Evolutionary conservation across 1,284 basidiomycete species (phyloP), one percentile per base, ranked within the genome.

Genomic region (Irpex sp.): DNA sequence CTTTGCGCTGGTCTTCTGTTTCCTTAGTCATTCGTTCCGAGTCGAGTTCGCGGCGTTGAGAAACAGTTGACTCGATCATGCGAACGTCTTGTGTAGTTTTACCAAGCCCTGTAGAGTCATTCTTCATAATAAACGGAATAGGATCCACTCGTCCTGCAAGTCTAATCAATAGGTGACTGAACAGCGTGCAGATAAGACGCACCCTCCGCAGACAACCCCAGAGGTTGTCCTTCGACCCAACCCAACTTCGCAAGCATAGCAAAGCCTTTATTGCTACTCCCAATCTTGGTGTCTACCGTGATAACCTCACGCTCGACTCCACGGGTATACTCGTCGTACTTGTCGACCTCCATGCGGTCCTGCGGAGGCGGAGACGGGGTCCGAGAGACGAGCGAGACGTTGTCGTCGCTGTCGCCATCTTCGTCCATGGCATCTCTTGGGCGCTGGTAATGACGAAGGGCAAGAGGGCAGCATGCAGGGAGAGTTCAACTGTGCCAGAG

Each of bases 41-140:
- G 67, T 92, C 89, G 15, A 93, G 76, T 60, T 79, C 87, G 13
- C 91, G 85, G 21, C 92, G 85, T 68, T 92, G 89, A 5, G 91
- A 87, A 26, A 92, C 91, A 3, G 92, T 92, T 0, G 87, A 86
- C 72, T 93, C 91, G 61, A 92, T 90, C 85, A 93, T 89, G 49
- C 84, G 83, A 56, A 88, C 82, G 72, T 94, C 92, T 71, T 92
- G 89, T 62, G 74, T 87, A 4, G 80, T 80, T 72, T 93, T 93
- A 17, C 92, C 92, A 8, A 94, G 79, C 7, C 92, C 92, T 26
- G 88, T 89, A 55, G 83, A 78, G 70, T 93, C 92, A 44, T 81
- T 81, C 74, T 93, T 93, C 68, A 92, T 78, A 63, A 87, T 81
- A 72, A 93, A 93, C 4, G 92, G 91, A 37, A 94, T 80, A 1